Evolutionary conservation across 2,329 filamentous ascomycete species (phyloP).

Genomic region (Hypoxylon sp.): DNA sequence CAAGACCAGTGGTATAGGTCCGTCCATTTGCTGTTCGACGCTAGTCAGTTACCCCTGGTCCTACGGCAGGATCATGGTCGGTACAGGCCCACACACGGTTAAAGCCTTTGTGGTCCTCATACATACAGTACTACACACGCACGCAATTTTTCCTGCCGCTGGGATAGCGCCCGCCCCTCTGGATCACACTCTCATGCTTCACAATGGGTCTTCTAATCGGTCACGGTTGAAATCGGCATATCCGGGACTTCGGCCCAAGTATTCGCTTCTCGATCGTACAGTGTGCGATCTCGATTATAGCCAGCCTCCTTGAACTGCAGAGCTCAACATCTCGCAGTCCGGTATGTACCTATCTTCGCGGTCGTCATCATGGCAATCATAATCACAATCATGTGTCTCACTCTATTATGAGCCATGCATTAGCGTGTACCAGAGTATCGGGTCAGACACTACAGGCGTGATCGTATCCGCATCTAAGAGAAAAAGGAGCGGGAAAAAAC

Average conservation of each 20-base stretch:
- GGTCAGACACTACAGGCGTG: slow-evolving; percentile 50
- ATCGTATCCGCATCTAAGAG: slow-evolving; percentile 45
- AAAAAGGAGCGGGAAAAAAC: slow-evolving; percentile 36
- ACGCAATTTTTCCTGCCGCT: slow-evolving; percentile 51
- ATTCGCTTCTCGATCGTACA: slow-evolving; percentile 22
- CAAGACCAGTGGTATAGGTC: slow-evolving; percentile 33
- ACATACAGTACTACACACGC: slow-evolving; percentile 44
- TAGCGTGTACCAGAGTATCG: slow-evolving; percentile 55
- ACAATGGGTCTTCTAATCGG: slow-evolving; percentile 36
- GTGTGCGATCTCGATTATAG: slow-evolving; percentile 34
- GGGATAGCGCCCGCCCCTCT: slow-evolving; percentile 45
- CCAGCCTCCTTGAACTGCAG: slow-evolving; percentile 3
- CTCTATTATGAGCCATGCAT: slow-evolving; percentile 52
- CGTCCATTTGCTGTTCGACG: slow-evolving; percentile 43
- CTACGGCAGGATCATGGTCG: slow-evolving; percentile 38
- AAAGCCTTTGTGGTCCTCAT: slow-evolving; percentile 38
- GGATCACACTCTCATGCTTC: slow-evolving; percentile 45
- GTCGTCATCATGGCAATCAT: slow-evolving; percentile 26
- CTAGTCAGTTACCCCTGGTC: slow-evolving; percentile 42
- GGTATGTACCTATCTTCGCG: slow-evolving; percentile 27
- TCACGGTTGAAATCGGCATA: slow-evolving; percentile 39
- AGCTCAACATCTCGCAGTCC: slow-evolving; percentile 23
- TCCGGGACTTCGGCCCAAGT: slow-evolving; percentile 36
- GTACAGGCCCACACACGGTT: slow-evolving; percentile 42
- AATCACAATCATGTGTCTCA: slow-evolving; percentile 47